Conservation (phyloP, 495 filamentous ascomycete species). For the Talaromyces thailandensis region DNA sequence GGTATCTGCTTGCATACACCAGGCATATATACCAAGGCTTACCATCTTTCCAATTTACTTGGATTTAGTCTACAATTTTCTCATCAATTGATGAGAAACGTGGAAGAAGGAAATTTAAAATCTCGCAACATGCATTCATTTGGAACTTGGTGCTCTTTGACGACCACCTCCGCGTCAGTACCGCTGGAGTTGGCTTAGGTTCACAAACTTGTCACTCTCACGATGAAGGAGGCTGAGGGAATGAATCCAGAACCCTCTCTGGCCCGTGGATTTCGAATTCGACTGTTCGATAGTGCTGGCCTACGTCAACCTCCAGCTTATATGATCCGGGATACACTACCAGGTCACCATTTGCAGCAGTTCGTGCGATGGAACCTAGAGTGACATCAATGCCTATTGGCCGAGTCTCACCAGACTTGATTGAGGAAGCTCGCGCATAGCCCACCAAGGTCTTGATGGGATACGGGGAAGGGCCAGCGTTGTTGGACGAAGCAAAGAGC, state of each 20-base stretch:
- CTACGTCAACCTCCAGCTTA: slow-evolving; percentile 37
- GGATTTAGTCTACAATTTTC: too few species aligned
- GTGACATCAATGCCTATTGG: slow-evolving; percentile 33
- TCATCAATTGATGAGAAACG: too few species aligned
- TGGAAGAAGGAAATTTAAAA: too few species aligned
- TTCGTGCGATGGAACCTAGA: slow-evolving; percentile 43
- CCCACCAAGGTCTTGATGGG: slow-evolving; percentile 47
- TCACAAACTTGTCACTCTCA: too few species aligned
- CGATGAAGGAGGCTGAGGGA: not conserved
- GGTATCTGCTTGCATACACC: too few species aligned
- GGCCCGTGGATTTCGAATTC: not conserved
- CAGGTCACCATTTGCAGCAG: slow-evolving; percentile 42
- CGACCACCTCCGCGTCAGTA: too few species aligned
- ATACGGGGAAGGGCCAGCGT: slow-evolving; percentile 41
- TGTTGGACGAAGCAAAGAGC: slow-evolving; percentile 35
- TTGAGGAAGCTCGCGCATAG: slow-evolving; percentile 35
- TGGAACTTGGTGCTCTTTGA: too few species aligned
- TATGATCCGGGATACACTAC: slow-evolving; percentile 53
- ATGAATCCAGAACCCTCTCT: not conserved
- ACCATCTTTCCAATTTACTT: too few species aligned
- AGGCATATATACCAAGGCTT: too few species aligned
- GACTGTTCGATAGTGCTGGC: slow-evolving; percentile 1
- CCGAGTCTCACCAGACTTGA: slow-evolving; percentile 25
- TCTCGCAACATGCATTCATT: too few species aligned
- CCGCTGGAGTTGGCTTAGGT: too few species aligned